Conservation (phyloP, 2,329 filamentous ascomycete genomes). For the Pseudocercospora eumusae region DNA sequence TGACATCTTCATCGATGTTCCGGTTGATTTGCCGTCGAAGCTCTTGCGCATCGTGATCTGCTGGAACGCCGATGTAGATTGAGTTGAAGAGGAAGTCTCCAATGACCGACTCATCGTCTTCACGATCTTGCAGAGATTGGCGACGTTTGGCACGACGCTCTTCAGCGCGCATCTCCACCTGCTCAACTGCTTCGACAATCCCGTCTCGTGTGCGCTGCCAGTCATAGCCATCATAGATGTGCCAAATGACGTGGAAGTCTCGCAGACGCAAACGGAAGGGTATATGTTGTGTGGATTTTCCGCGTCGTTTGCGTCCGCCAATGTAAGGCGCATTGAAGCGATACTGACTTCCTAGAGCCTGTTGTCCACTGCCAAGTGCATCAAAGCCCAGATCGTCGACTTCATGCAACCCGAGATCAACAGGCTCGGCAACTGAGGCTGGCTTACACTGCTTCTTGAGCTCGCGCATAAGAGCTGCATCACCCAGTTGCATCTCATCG, state of each 20-base stretch:
- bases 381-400: conserved; percentile 41
- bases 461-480: conserved; percentile 37
- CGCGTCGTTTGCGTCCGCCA: not conserved
- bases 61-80: conserved; percentile 91
- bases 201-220: conserved; percentile 85
- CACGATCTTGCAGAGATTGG: conserved; percentile 57
- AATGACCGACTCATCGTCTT: conserved; percentile 81
- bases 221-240: conserved; percentile 95
- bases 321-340: conserved; percentile 38
- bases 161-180: conserved; percentile 79
- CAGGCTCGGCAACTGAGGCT: conserved; percentile 20
- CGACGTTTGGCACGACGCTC: conserved; percentile 66
- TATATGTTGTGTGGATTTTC: conserved; percentile 16
- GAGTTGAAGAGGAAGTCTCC: conserved; percentile 98
- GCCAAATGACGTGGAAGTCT: conserved; percentile 94
- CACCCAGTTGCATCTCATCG: conserved; percentile 33
- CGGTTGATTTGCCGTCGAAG: conserved; percentile 82
- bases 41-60: conserved; percentile 76
- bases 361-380: conserved; percentile 32
- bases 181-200: conserved; percentile 83
- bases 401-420: conserved; percentile 37
- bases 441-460: conserved; percentile 36
- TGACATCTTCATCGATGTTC: conserved; percentile 79
- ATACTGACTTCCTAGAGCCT: conserved; percentile 34
- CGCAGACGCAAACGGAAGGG: conserved; percentile 74